Evolutionary conservation across 371 early-diverging fungal genomes (phyloP).

Genomic region (Mucor irregularis): DNA sequence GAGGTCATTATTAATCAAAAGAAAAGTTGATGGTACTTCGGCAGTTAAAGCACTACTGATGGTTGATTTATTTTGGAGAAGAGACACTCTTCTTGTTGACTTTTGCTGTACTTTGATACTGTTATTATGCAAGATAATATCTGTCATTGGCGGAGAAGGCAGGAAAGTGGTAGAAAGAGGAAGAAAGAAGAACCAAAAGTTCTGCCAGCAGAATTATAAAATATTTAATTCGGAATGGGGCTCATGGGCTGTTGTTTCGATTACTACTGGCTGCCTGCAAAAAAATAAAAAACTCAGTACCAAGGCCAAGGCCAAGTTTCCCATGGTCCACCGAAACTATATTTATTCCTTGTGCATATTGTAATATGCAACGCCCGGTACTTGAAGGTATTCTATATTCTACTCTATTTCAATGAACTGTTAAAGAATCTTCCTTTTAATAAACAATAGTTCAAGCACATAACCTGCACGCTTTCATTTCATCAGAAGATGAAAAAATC

Average conservation of each 20-base stretch:
- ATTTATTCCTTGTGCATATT: too few relatives aligned
- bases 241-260: background rate
- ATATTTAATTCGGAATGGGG: background rate
- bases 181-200: background rate
- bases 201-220: too few relatives aligned
- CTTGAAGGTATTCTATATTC: too few relatives aligned
- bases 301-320: too few relatives aligned
- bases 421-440: too few relatives aligned
- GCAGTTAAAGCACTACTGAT: background rate
- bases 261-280: background rate
- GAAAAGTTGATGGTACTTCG: background rate
- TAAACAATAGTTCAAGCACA: too few relatives aligned
- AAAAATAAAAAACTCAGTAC: too few relatives aligned
- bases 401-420: too few relatives aligned
- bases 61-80: background rate
- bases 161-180: background rate
- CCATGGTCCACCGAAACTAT: too few relatives aligned
- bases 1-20: background rate
- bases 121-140: background rate
- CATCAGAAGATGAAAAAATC: background rate
- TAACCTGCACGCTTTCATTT: background rate
- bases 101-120: background rate
- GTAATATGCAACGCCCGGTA: too few relatives aligned
- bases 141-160: background rate
- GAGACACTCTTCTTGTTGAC: background rate